phyloP scores from a whole-genome alignment of 2,329 filamentous ascomycete genomes.

The Blastomyces parvus region DNA sequence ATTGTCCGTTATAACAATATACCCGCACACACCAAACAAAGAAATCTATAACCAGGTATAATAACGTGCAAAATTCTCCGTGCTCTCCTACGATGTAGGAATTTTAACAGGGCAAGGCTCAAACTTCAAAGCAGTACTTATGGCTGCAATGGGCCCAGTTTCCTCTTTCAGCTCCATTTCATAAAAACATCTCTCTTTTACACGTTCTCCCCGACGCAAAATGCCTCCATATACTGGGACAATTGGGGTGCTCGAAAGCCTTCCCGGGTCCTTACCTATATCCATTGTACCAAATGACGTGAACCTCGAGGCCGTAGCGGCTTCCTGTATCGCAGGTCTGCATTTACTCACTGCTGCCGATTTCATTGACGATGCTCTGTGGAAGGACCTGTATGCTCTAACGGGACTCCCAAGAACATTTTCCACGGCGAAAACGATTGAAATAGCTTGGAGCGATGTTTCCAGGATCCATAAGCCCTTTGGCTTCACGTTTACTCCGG shows the following conservation, averaged over 20 bases:
- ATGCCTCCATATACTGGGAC: not conserved
- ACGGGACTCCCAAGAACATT: conserved; percentile 21
- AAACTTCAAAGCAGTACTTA: not conserved
- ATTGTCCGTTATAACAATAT: not conserved
- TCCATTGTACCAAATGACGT: conserved; percentile 14
- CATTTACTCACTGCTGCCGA: conserved; percentile 9
- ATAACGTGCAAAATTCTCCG: not conserved
- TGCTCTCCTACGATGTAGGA: not conserved
- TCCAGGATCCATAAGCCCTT: conserved; percentile 7
- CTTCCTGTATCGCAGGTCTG: conserved; percentile 9
- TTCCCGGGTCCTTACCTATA: conserved; percentile 18
- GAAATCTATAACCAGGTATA: not conserved
- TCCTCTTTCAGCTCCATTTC: not conserved
- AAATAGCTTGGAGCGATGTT: conserved; percentile 17
- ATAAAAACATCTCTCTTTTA: not conserved
- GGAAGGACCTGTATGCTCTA: conserved; percentile 22
- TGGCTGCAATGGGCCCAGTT: not conserved
- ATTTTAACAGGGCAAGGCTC: not conserved
- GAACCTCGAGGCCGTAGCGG: conserved; percentile 10
- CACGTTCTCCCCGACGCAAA: not conserved
- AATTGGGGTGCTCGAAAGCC: conserved; percentile 12
- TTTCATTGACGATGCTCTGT: conserved; percentile 18
- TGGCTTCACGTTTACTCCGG: conserved; percentile 11
- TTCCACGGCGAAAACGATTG: conserved; percentile 16
- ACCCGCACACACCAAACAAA: not conserved